A percentile compares a stretch with the other conserved stretches of the same genome.
These are phyloP conservation scores for Aspergillus oerlinghausenensis DNA, from an alignment of 2,329 filamentous ascomycete species.

Conservation along the genomic window DNA sequence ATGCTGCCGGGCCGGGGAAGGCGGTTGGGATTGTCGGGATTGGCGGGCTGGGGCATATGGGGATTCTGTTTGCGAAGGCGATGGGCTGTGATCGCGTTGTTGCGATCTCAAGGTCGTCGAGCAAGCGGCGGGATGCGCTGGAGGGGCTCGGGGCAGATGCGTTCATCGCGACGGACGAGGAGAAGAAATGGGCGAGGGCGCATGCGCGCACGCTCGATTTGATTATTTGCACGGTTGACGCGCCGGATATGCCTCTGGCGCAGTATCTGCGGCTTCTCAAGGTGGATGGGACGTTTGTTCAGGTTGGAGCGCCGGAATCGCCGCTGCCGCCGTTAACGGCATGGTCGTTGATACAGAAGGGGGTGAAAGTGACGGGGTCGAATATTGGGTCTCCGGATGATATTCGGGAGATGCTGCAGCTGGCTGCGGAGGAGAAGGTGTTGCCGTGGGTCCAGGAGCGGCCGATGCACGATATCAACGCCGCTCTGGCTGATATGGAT, in stretches of 20 bases:
- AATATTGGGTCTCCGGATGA: conserved; percentile 41
- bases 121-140: conserved; percentile 50
- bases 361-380: conserved; percentile 49
- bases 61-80: conserved; percentile 65
- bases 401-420: conserved; percentile 41
- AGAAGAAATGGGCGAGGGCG: conserved; percentile 49
- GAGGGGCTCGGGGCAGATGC: conserved; percentile 50
- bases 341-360: conserved; percentile 56
- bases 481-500: conserved; percentile 42
- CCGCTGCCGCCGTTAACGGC: conserved; percentile 50
- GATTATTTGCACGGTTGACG: conserved; percentile 55
- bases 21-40: conserved; percentile 67
- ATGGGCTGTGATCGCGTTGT: conserved; percentile 61
- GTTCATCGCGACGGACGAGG: conserved; percentile 56
- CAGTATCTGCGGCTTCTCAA: conserved; percentile 59
- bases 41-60: conserved; percentile 71
- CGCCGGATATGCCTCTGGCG: conserved; percentile 57
- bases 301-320: conserved; percentile 64
- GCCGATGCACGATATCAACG: conserved; percentile 41
- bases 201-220: conserved; percentile 50
- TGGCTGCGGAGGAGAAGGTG: conserved; percentile 40
- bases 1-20: conserved; percentile 66
- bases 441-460: conserved; percentile 41
- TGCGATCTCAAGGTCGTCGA: conserved; percentile 49
- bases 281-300: conserved; percentile 58